Conservation (phyloP, 345 rosid genomes). For the Tarenaya hassleriana region DNA sequence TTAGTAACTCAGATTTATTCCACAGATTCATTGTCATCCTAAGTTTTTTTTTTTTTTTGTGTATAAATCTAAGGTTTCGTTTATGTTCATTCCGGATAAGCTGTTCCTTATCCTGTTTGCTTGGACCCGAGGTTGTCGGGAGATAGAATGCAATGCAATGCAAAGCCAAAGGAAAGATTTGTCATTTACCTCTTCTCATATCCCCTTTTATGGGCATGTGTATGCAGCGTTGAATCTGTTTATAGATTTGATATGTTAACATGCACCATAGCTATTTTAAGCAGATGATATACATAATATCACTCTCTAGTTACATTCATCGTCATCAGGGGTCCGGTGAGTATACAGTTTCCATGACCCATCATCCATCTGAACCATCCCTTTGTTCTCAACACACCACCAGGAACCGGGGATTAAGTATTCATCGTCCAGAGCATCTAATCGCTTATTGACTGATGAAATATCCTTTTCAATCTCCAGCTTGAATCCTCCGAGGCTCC, state of each 20-base stretch:
- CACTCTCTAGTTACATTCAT: neutral
- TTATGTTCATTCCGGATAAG: no score
- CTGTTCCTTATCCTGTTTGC: no score
- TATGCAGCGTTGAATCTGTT: no score
- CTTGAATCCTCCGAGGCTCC: constrained; percentile 19
- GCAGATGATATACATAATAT: no score
- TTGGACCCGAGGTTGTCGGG: no score
- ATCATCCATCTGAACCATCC: constrained; percentile 49
- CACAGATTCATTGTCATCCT: constrained; percentile 6
- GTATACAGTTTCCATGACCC: constrained; percentile 48
- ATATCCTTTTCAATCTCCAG: constrained; percentile 27
- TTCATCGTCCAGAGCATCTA: constrained; percentile 32
- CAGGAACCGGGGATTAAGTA: constrained; percentile 41
- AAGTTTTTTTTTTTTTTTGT: constrained; percentile 16
- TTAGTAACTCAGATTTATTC: constrained; percentile 13
- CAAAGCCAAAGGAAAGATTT: no score
- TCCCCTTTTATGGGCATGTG: no score
- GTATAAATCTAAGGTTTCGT: constrained; percentile 6
- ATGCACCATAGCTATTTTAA: no score
- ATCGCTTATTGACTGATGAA: constrained; percentile 30
- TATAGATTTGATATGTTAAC: no score
- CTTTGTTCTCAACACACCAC: constrained; percentile 43
- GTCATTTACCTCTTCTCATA: no score
- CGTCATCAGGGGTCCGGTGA: constrained; percentile 19
- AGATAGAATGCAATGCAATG: no score